Conservation (phyloP, 768 basidiomycete genomes). For the Kondoa subrosea region DNA sequence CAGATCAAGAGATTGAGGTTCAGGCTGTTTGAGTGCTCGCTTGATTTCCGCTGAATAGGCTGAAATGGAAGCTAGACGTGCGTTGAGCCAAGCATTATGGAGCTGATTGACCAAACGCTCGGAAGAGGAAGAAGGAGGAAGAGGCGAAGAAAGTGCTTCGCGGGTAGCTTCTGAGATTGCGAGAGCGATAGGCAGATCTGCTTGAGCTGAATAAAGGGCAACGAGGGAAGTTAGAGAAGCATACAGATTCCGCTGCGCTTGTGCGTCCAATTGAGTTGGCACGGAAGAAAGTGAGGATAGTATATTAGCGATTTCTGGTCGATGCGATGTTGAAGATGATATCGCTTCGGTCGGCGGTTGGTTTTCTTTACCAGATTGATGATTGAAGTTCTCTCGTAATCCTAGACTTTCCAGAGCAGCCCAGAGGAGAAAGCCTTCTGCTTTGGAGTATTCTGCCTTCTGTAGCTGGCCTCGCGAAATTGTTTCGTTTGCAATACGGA, state of each 20-base stretch:
- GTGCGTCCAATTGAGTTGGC: background rate
- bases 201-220: background rate
- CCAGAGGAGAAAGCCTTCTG: background rate
- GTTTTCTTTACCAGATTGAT: background rate
- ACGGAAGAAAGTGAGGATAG: background rate
- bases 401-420: background rate
- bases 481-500: conserved; percentile 14
- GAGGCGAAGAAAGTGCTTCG: conserved; percentile 7
- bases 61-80: background rate
- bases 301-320: background rate
- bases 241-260: conserved; percentile 1
- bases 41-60: conserved; percentile 3
- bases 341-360: no score
- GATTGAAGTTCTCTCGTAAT: background rate
- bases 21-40: background rate
- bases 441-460: background rate
- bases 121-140: background rate
- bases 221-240: background rate
- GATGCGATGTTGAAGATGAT: background rate
- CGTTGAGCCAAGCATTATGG: background rate
- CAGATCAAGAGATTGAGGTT: background rate
- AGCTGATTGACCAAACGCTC: background rate
- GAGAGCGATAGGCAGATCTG: conserved; percentile 8
- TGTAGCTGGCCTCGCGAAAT: background rate
- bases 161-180: conserved; percentile 2